Evolutionary conservation across 169 alveolate genomes (phyloP).

Genomic region (Theileria annulata): DNA sequence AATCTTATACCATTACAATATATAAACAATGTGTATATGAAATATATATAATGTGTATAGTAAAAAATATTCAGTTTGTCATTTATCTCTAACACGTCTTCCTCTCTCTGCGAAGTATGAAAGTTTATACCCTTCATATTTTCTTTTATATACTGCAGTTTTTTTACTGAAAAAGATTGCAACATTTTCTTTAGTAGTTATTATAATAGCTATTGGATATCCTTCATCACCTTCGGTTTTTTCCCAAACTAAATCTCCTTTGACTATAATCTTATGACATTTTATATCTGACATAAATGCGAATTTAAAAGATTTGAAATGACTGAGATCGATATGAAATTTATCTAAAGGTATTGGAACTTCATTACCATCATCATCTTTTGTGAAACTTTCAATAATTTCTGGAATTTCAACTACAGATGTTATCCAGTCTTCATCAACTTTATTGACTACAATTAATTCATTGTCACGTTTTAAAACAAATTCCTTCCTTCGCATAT

Average conservation of each 20-base stretch:
- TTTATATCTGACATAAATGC: neutral
- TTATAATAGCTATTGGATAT: neutral
- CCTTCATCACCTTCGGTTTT: neutral
- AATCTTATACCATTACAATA: too few species aligned
- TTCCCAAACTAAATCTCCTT: neutral
- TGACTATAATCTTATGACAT: neutral
- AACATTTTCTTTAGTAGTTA: neutral
- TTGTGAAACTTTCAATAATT: neutral
- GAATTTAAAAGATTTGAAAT: neutral
- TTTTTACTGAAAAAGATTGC: neutral
- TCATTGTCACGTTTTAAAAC: neutral
- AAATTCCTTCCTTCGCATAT: too few species aligned
- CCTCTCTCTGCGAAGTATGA: too few species aligned
- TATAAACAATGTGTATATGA: too few species aligned
- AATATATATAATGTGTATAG: too few species aligned
- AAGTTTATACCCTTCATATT: too few species aligned
- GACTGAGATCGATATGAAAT: neutral
- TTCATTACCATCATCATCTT: neutral
- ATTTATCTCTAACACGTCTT: too few species aligned
- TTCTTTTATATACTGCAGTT: too few species aligned
- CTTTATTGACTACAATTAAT: too few species aligned
- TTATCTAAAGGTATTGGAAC: neutral
- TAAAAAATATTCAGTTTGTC: too few species aligned
- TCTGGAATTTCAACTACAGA: too few species aligned
- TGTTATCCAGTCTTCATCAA: neutral